Conservation (phyloP, 2,329 filamentous ascomycete genomes). For the Cordyceps tenuipes region DNA sequence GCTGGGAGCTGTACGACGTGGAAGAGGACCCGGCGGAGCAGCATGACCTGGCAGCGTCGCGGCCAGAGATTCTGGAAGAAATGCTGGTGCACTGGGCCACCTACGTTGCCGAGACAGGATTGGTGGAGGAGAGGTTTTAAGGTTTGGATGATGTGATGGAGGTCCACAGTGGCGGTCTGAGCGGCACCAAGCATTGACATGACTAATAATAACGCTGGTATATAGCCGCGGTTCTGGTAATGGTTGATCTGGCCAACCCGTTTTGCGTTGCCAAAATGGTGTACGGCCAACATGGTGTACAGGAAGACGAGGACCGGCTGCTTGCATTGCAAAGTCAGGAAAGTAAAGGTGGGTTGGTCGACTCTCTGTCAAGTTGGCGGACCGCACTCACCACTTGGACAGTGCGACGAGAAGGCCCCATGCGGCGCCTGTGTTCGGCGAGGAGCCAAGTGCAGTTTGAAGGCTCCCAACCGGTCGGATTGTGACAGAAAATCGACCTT, state of each 20-base stretch:
- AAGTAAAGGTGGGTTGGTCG: neutral
- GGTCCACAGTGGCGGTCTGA: neutral
- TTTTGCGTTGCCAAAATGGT: neutral
- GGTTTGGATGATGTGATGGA: neutral
- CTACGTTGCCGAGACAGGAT: constrained; percentile 33
- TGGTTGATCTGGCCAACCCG: no score
- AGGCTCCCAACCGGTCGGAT: neutral
- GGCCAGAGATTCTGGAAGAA: constrained; percentile 36
- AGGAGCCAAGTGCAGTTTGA: neutral
- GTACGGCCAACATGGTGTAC: neutral
- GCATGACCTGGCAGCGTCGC: constrained; percentile 20
- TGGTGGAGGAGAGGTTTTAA: constrained; percentile 4
- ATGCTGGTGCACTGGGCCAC: constrained; percentile 48
- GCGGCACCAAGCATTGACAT: neutral
- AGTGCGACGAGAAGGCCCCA: neutral
- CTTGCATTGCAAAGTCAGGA: neutral
- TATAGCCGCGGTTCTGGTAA: neutral
- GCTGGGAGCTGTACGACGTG: constrained; percentile 28
- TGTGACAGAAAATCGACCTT: neutral
- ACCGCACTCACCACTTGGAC: neutral
- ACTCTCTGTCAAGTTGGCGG: neutral
- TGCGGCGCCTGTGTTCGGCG: neutral
- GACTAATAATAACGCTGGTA: neutral
- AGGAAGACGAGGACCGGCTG: neutral
- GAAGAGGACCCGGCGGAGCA: constrained; percentile 25